A percentile compares a stretch with the other conserved stretches of the same genome.
These are phyloP conservation scores for Salix arbutifolia DNA, from an alignment of 345 rosid genomes.

Conservation along the genomic window DNA sequence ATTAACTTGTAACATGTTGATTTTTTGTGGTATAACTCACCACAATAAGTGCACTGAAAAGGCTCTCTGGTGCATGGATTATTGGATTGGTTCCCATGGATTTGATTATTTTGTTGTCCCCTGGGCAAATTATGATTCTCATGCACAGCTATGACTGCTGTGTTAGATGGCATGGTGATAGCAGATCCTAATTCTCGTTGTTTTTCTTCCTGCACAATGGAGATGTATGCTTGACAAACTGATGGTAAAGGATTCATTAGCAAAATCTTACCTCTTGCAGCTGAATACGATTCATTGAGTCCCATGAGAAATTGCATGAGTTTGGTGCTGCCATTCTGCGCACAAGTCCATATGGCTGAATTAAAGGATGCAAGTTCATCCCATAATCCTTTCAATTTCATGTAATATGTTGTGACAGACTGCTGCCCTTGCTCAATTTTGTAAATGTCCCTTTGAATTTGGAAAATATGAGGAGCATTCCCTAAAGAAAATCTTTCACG, in stretches of 20 bases:
- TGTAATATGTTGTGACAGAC: not conserved
- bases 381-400: not conserved
- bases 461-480: not conserved
- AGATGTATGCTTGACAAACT: not conserved
- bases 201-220: not conserved
- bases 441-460: not conserved
- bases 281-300: not conserved
- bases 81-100: no score
- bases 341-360: not conserved
- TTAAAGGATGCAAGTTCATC: not conserved
- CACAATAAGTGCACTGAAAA: no score
- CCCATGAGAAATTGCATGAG: slow-evolving; percentile 6
- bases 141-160: not conserved
- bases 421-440: not conserved
- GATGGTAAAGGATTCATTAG: no score
- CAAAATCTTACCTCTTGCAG: not conserved
- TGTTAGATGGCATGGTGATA: not conserved
- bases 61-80: no score
- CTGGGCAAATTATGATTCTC: no score
- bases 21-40: not conserved
- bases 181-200: not conserved
- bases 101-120: no score
- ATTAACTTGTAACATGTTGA: no score
- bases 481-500: not conserved
- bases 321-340: no score